Base-by-base conservation (phyloP, 2,329 filamentous ascomycete genomes). In the Alternaria sp. region DNA sequence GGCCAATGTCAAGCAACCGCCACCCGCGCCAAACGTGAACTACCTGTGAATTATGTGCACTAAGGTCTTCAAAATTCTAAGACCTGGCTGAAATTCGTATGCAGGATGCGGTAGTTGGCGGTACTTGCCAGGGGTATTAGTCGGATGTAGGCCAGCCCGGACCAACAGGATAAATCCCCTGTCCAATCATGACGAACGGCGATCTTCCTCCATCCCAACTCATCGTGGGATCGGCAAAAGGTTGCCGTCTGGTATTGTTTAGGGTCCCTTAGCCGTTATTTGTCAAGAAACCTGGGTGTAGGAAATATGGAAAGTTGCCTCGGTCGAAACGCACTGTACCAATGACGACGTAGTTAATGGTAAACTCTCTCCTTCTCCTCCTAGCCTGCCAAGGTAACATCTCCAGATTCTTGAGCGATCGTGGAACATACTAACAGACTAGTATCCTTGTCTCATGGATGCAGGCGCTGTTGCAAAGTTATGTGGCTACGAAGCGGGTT, bases 111-210 rank as follows among this genome's bases (percentile, higher is more conserved):
- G 42, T 36, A 30, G n/a, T 44, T 47, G 24, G n/a, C 24, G 20
- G 43, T 22, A 48, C 28, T 55, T 55, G 22, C 43, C 42, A 48
- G 42, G 52, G 52, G 52, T 48, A 44, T n/a, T 24, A 38, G 36
- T 28, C 42, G 42, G 52, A 55, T 28, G 24, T 46, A 48, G 24
- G 42, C 52, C 20, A 39, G 28, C 30, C 52, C 52, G 52, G n/a
- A 22, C 32, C 42, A 41, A 32, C 34, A 43, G 43, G 52, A 22
- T 26, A 7, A 20, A 22, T 30, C 24, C 14, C 14, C 16, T 24
- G 20, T 12, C 52, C 52, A 55, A 55, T 55, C 22, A 28, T 30
- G 12, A 22, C 16, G 8, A 39, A 46, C 52, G 43, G 42, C 43
- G n/a, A 36, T 24, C 22, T 39, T 47, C 52, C 52, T 30, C 16